phyloP scores from a whole-genome alignment of 2,329 filamentous ascomycete species.

The Alternaria sp. region DNA sequence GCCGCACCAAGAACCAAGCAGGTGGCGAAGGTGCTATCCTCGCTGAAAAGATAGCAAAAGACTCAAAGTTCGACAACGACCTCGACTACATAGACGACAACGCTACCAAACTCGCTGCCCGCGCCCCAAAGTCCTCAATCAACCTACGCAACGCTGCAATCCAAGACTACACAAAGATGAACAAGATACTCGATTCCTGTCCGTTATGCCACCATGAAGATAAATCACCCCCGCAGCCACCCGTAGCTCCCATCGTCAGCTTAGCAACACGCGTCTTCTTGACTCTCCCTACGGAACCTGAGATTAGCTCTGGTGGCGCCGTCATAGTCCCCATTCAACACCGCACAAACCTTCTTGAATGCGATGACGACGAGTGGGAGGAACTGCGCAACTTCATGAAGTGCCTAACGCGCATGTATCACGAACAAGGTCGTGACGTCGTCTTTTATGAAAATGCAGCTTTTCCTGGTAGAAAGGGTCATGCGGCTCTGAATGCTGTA shows the following conservation, averaged over 20 bases:
- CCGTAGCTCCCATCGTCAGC: slow-evolving; percentile 84
- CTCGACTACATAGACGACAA: slow-evolving; percentile 99
- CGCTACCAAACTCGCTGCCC: slow-evolving; percentile 84
- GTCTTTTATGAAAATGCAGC: slow-evolving; percentile 99
- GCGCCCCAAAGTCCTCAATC: slow-evolving; percentile 86
- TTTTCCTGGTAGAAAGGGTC: slow-evolving; percentile 76
- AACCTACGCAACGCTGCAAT: slow-evolving; percentile 90
- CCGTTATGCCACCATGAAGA: slow-evolving; percentile 95
- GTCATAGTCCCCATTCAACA: slow-evolving; percentile 91
- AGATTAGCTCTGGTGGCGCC: slow-evolving; percentile 82
- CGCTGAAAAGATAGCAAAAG: slow-evolving; percentile 93
- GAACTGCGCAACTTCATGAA: slow-evolving; percentile 99
- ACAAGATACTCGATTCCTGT: slow-evolving; percentile 84
- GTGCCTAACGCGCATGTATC: slow-evolving; percentile 90
- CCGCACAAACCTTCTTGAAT: slow-evolving; percentile 89
- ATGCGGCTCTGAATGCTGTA: slow-evolving; percentile 86
- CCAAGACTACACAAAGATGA: slow-evolving; percentile 87
- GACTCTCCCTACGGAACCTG: slow-evolving; percentile 88
- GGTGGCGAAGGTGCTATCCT: slow-evolving; percentile 84
- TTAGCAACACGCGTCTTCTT: slow-evolving; percentile 87
- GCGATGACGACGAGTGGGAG: slow-evolving; percentile 99
- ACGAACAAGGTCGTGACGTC: slow-evolving; percentile 89
- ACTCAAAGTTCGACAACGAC: slow-evolving; percentile 87
- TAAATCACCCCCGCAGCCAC: slow-evolving; percentile 69
- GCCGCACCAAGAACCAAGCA: slow-evolving; percentile 78